These are phyloP conservation scores for Penicillium sp. DNA, from an alignment of 2,329 filamentous ascomycete species.

Conservation along the genomic window DNA sequence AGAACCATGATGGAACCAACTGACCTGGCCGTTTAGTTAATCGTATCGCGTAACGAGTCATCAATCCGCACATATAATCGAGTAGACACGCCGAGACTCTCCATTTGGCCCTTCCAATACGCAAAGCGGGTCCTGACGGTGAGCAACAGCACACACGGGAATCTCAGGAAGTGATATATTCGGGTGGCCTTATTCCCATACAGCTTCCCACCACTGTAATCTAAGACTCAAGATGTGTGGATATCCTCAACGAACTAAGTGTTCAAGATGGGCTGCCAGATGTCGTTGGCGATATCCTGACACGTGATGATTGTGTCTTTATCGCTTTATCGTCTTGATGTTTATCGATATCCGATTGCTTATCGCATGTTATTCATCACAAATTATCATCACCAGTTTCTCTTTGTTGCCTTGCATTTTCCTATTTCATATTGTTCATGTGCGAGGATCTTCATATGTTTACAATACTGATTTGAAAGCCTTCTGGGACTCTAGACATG, in stretches of 20 bases:
- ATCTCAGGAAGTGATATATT: background rate
- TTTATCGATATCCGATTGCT: background rate
- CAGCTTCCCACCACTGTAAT: background rate
- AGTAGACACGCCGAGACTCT: background rate
- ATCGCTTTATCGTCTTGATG: background rate
- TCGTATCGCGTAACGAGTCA: background rate
- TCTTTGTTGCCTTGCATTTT: background rate
- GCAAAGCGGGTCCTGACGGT: background rate
- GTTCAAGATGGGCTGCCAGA: background rate
- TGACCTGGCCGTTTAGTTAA: background rate
- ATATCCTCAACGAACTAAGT: background rate
- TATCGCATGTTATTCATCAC: background rate
- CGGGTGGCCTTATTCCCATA: background rate
- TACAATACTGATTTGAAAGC: no score
- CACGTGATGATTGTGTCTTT: constrained; percentile 1
- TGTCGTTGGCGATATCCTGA: background rate
- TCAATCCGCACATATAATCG: background rate
- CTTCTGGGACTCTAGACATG: no score
- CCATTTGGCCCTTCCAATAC: background rate
- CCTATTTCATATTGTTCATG: background rate
- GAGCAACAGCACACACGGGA: background rate
- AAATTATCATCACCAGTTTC: background rate
- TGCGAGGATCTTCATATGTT: no score
- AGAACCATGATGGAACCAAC: background rate
- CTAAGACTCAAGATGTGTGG: background rate